These are phyloP conservation scores for Echria macrotheca DNA, from an alignment of 495 filamentous ascomycete species.

Conservation along the genomic window DNA sequence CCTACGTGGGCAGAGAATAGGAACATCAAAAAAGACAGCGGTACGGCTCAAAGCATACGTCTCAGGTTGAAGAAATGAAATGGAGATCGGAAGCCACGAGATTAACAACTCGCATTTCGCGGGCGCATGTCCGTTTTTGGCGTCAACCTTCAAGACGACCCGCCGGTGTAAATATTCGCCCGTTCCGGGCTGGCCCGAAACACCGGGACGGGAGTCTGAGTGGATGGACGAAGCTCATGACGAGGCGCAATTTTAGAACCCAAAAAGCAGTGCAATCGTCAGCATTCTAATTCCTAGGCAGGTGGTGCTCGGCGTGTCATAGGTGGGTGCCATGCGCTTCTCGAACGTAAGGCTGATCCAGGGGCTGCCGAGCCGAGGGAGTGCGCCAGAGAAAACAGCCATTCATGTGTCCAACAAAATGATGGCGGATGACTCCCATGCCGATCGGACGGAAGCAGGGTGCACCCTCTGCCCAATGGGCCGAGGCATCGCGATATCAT, in stretches of 20 bases:
- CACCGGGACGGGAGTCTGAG: neutral
- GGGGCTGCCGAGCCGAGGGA: constrained; percentile 5
- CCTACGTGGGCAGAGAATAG: too few relatives aligned
- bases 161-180: neutral
- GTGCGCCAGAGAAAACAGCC: constrained; percentile 1
- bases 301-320: constrained; percentile 1
- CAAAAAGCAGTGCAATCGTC: constrained; percentile 2
- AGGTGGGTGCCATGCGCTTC: neutral
- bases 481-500: neutral
- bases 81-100: neutral
- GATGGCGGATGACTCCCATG: constrained; percentile 7
- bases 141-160: neutral
- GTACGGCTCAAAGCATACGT: too few relatives aligned
- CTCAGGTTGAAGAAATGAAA: neutral
- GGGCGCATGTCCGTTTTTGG: neutral
- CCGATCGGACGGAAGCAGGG: constrained; percentile 2
- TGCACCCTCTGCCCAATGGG: constrained; percentile 9
- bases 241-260: neutral
- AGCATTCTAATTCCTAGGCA: neutral
- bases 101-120: neutral
- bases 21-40: too few relatives aligned
- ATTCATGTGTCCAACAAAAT: constrained; percentile 9
- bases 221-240: neutral
- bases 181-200: neutral
- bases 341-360: constrained; percentile 20